Evolutionary conservation across 2,329 filamentous ascomycete genomes (phyloP).

Genomic region (Epichloe sp.): DNA sequence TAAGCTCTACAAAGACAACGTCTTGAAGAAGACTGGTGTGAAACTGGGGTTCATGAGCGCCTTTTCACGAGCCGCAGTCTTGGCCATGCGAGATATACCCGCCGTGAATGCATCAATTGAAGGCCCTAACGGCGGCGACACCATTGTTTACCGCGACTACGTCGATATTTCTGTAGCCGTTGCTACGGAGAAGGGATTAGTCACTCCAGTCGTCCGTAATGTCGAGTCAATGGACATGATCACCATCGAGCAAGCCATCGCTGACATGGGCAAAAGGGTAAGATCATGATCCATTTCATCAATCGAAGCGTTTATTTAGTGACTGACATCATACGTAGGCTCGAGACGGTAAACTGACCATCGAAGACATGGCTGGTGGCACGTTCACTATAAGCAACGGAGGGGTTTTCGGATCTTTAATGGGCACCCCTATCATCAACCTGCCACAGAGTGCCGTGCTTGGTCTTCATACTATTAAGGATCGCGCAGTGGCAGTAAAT

Average conservation of each 20-base stretch:
- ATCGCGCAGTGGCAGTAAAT: slow-evolving; percentile 76
- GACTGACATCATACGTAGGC: slow-evolving; percentile 40
- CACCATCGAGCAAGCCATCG: slow-evolving; percentile 79
- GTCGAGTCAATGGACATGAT: slow-evolving; percentile 80
- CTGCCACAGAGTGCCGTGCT: slow-evolving; percentile 85
- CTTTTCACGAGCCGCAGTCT: slow-evolving; percentile 76
- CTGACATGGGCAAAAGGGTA: slow-evolving; percentile 88
- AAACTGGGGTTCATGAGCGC: slow-evolving; percentile 99
- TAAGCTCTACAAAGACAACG: slow-evolving; percentile 91
- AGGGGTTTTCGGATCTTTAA: slow-evolving; percentile 90
- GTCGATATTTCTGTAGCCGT: slow-evolving; percentile 97
- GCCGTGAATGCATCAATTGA: slow-evolving; percentile 95
- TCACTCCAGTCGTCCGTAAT: slow-evolving; percentile 93
- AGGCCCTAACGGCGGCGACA: slow-evolving; percentile 86
- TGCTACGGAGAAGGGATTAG: slow-evolving; percentile 91
- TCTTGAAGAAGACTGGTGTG: slow-evolving; percentile 89
- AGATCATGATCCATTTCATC: background rate
- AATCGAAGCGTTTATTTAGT: background rate
- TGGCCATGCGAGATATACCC: slow-evolving; percentile 92
- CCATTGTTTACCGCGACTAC: slow-evolving; percentile 95
- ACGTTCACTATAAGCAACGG: slow-evolving; percentile 98
- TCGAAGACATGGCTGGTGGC: slow-evolving; percentile 97
- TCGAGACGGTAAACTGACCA: slow-evolving; percentile 89
- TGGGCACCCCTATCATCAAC: slow-evolving; percentile 98
- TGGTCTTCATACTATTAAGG: slow-evolving; percentile 92